Conservation (phyloP, 2,329 filamentous ascomycete species). For the Emydomyces testavorans region DNA sequence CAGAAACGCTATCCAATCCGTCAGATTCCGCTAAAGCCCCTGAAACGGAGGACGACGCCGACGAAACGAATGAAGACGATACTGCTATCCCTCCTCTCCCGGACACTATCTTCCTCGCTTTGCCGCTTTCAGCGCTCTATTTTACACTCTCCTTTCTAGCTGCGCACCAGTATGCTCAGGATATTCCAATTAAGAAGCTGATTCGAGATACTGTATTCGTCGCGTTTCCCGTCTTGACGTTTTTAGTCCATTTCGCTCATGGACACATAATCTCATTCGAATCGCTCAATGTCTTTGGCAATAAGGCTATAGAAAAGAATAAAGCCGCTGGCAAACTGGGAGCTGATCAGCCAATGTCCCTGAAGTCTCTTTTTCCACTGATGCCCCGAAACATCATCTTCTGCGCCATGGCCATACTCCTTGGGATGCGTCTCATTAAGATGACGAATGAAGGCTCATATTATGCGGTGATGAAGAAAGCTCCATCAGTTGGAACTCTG, state of each 20-base stretch:
- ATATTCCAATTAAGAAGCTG: constrained; percentile 25
- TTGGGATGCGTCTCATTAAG: constrained; percentile 68
- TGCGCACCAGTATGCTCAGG: constrained; percentile 37
- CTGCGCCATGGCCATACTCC: constrained; percentile 24
- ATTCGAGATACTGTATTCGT: constrained; percentile 28
- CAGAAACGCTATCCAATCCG: constrained; percentile 13
- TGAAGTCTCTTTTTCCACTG: constrained; percentile 27
- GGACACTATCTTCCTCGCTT: constrained; percentile 35
- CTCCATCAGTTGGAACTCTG: constrained; percentile 75
- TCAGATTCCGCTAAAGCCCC: constrained; percentile 9
- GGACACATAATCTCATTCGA: constrained; percentile 33
- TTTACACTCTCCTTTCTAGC: constrained; percentile 37
- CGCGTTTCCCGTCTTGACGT: constrained; percentile 34
- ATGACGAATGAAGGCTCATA: constrained; percentile 72
- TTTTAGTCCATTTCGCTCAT: constrained; percentile 36
- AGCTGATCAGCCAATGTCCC: constrained; percentile 23
- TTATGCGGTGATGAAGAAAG: constrained; percentile 79
- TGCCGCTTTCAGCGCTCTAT: constrained; percentile 35
- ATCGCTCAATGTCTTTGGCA: not conserved
- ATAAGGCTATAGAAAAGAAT: constrained; percentile 4
- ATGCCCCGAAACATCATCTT: constrained; percentile 26
- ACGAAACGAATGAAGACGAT: constrained; percentile 13
- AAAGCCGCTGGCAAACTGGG: constrained; percentile 12
- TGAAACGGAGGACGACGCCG: constrained; percentile 14
- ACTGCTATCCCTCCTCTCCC: constrained; percentile 28